These are phyloP conservation scores for Albugo candida DNA, from an alignment of 352 stramenopile species.

Conservation along the genomic window DNA sequence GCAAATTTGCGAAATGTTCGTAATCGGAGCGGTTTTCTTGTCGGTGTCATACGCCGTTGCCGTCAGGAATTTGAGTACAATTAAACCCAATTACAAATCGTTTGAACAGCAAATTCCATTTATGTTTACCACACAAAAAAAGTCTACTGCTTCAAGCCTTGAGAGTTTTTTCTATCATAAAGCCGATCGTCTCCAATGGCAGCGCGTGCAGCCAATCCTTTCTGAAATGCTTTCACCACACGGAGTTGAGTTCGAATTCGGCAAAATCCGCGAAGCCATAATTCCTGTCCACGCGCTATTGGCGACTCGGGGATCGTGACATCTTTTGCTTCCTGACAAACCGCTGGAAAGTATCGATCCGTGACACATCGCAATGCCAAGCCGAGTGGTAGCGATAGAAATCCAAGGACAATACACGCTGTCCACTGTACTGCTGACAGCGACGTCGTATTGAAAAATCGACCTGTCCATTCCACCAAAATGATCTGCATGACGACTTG, in stretches of 20 bases:
- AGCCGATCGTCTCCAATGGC: neutral
- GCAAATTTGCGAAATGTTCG: conserved; percentile 48
- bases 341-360: conserved; percentile 24
- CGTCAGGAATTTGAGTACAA: conserved; percentile 64
- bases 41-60: conserved; percentile 61
- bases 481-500: conserved; percentile 76
- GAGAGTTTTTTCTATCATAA: too few species aligned
- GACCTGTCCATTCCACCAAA: conserved; percentile 78
- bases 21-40: conserved; percentile 66
- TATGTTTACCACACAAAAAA: too few species aligned
- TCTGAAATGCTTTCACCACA: conserved; percentile 46
- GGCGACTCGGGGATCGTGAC: neutral
- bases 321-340: conserved; percentile 24
- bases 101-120: too few species aligned
- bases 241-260: conserved; percentile 37
- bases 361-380: conserved; percentile 29
- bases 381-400: conserved; percentile 20
- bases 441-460: conserved; percentile 9
- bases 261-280: conserved; percentile 29
- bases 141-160: too few species aligned
- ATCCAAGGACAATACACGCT: conserved; percentile 9
- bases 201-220: conserved; percentile 10
- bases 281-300: conserved; percentile 17
- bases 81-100: too few species aligned
- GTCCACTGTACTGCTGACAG: conserved; percentile 10